Base-by-base conservation (phyloP, 2,329 filamentous ascomycete species). In the Chaetomium globosum region DNA sequence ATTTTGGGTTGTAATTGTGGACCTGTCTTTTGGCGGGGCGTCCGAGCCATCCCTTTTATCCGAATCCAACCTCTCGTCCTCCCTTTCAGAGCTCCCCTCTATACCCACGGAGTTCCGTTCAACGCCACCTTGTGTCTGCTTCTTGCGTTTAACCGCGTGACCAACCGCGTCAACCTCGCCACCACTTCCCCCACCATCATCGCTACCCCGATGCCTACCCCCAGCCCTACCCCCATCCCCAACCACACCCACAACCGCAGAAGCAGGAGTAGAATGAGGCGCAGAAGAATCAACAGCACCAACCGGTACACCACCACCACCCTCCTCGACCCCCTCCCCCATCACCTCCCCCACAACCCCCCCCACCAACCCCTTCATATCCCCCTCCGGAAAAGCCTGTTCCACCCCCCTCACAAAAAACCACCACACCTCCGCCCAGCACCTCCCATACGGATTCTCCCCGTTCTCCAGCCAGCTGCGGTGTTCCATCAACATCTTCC, bases 391-490 rank as follows among this genome's bases (percentile, higher is more conserved):
- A 52, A 26, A 52, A 12, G 10, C 5, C 23, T 52, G 10, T 21
- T 6, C 21, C 23, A 4, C 21, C 12, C 49, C 49, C 4, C 49
- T 4, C 13, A 52, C 49, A 23, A 52, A 23, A 16, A 26, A 52
- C 52, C 52, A 54, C 52, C 52, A 54, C 12, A 54, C 52, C 52
- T 54, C 52, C 5, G 52, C 16, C 52, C 52, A 54, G 52, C 52
- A 30, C 16, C 10, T 12, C 8, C 10, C 26, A 33, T 54, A 54
- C 28, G 26, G 26, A 12, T 10, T 54, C 13, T 10, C 26, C 4
- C 19, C 19, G 10, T 54, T 16, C 52, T 33, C 26, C 8, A 54
- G 28, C 49, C 49, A 52, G 21, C 21, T 23, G 9, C 26, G 28
- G 21, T 21, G 49, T 10, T 3, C 16, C 13, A 12, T 21, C 10